Evolutionary conservation across 495 filamentous ascomycete genomes (phyloP).

Genomic region (Hyaloscypha hepaticicola): DNA sequence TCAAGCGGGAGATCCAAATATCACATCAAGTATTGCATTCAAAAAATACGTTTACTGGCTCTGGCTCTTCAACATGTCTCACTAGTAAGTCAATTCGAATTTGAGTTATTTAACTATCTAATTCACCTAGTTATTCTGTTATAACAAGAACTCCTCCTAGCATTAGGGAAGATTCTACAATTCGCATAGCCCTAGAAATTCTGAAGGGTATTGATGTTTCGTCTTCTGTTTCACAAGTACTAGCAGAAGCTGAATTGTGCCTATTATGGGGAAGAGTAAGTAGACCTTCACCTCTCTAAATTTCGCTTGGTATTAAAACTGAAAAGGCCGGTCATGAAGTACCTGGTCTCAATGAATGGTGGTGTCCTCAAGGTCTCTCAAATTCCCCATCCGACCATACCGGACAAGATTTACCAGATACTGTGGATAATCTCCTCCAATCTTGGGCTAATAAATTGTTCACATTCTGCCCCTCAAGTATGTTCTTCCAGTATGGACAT

Average conservation of each 20-base stretch:
- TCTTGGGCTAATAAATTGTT: neutral
- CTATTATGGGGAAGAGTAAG: conserved; percentile 3
- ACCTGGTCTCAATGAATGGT: conserved; percentile 6
- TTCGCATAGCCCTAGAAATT: neutral
- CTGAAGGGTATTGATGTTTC: neutral
- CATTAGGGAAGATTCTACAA: conserved; percentile 4
- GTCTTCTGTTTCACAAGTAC: neutral
- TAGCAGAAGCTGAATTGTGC: conserved; percentile 6
- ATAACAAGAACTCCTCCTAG: conserved; percentile 7
- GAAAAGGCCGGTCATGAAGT: neutral
- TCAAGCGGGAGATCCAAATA: neutral
- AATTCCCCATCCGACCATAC: neutral
- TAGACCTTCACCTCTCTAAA: neutral
- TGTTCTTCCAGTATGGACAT: neutral
- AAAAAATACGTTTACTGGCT: conserved; percentile 2
- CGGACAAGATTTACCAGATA: neutral
- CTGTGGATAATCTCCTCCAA: conserved; percentile 5
- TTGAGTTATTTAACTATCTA: neutral
- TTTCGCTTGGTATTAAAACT: neutral
- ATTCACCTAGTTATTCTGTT: neutral
- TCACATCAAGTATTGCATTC: neutral
- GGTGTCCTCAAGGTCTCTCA: neutral
- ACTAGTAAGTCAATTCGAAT: neutral
- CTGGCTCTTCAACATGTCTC: conserved; percentile 13
- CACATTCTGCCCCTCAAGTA: neutral